phyloP scores from a whole-genome alignment of 495 filamentous ascomycete species.

The Thozetella sp. region DNA sequence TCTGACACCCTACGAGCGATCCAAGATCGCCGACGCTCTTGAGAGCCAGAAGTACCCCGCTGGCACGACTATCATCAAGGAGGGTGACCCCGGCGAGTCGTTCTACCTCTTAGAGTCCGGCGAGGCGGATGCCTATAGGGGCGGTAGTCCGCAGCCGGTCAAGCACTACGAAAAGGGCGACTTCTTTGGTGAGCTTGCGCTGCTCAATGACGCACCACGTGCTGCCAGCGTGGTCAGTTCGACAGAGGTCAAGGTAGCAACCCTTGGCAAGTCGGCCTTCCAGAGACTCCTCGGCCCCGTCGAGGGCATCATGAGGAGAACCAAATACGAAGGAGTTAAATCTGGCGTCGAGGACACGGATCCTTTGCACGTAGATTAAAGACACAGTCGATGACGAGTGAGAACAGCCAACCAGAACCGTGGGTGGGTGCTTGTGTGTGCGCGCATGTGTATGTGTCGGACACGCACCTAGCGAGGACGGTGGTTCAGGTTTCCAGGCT shows the following conservation, averaged over 20 bases:
- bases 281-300: conserved; percentile 91
- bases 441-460: too few relatives aligned
- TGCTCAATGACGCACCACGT: conserved; percentile 90
- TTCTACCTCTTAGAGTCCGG: conserved; percentile 93
- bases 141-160: conserved; percentile 62
- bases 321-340: conserved; percentile 53
- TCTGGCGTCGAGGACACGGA: conserved; percentile 54
- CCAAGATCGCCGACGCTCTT: conserved; percentile 95
- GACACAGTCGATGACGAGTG: not conserved
- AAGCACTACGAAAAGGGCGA: conserved; percentile 87
- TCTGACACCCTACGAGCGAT: conserved; percentile 87
- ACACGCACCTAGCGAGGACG: too few relatives aligned
- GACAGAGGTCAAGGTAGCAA: conserved; percentile 92
- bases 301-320: conserved; percentile 91
- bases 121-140: conserved; percentile 84
- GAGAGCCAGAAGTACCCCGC: conserved; percentile 84
- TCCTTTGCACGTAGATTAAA: conserved; percentile 38
- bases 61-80: conserved; percentile 81
- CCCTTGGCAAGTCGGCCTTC: conserved; percentile 90
- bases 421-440: too few relatives aligned
- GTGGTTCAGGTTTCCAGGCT: conserved; percentile 8
- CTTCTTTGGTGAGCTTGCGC: conserved; percentile 93
- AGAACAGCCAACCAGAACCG: not conserved
- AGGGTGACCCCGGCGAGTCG: conserved; percentile 89
- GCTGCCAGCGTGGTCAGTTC: conserved; percentile 85